These are phyloP conservation scores for Umbelopsis sp. DNA, from an alignment of 192 early-diverging fungal genomes.

Conservation along the genomic window DNA sequence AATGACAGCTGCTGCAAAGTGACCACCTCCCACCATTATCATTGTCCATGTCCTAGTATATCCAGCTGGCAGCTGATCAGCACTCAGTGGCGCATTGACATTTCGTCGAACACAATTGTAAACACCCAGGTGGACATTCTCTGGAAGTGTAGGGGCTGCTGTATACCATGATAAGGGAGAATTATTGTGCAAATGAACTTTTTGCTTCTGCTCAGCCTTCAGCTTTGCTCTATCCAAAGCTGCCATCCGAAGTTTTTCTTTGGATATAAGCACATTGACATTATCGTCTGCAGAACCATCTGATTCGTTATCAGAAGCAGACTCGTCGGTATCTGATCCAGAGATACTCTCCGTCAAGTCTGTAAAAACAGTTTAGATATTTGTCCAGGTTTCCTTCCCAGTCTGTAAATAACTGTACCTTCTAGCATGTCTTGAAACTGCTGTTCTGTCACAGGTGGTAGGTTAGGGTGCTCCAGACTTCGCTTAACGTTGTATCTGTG, in stretches of 20 bases:
- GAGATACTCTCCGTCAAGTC: slow-evolving; percentile 52
- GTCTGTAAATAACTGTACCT: slow-evolving; percentile 34
- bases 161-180: slow-evolving; percentile 48
- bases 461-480: slow-evolving; percentile 35
- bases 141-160: slow-evolving; percentile 21
- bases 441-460: slow-evolving; percentile 44
- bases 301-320: slow-evolving; percentile 24
- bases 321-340: slow-evolving; percentile 47
- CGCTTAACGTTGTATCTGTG: slow-evolving; percentile 63
- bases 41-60: slow-evolving; percentile 68
- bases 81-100: background rate
- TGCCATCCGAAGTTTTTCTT: slow-evolving; percentile 17
- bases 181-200: slow-evolving; percentile 22
- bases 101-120: slow-evolving; percentile 43
- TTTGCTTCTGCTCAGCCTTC: background rate
- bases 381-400: background rate
- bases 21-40: slow-evolving; percentile 81
- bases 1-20: slow-evolving; percentile 90
- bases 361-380: background rate
- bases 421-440: slow-evolving; percentile 56
- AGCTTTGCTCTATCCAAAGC: slow-evolving; percentile 23
- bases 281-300: slow-evolving; percentile 20
- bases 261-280: background rate
- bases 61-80: slow-evolving; percentile 3
- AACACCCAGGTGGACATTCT: slow-evolving; percentile 45